These are phyloP conservation scores for Plasmodium knowlesi DNA, from an alignment of 169 alveolate genomes.

Conservation along the genomic window DNA sequence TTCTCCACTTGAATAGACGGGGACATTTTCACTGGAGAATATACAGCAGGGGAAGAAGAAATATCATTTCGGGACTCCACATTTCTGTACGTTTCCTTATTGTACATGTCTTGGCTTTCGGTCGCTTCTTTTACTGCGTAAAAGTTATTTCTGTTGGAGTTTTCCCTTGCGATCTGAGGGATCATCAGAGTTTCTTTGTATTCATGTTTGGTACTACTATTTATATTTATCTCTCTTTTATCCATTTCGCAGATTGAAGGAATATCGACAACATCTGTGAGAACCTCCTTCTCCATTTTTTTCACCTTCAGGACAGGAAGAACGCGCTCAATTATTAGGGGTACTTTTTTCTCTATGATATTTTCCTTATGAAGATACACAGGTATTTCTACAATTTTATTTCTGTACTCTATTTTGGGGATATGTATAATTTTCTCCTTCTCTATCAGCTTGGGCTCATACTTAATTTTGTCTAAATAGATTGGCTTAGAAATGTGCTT, in stretches of 20 bases:
- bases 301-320: conserved; percentile 62
- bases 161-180: not conserved
- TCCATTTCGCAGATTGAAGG: conserved; percentile 58
- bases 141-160: not conserved
- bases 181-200: not conserved
- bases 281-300: conserved; percentile 42
- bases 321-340: conserved; percentile 66
- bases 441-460: conserved; percentile 59
- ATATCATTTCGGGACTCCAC: conserved; percentile 6
- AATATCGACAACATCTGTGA: conserved; percentile 36
- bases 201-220: not conserved
- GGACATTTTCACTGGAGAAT: not conserved
- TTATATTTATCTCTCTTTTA: not conserved
- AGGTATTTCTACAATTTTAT: conserved; percentile 73
- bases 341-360: conserved; percentile 68
- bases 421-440: conserved; percentile 72
- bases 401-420: conserved; percentile 73
- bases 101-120: conserved; percentile 11
- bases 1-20: not conserved
- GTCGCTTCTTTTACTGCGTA: not conserved
- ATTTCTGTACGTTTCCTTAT: conserved; percentile 48
- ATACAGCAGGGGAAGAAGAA: not conserved
- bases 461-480: conserved; percentile 71
- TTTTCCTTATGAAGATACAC: conserved; percentile 69
- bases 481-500: conserved; percentile 69